A percentile compares a stretch with the other conserved stretches of the same genome.
phyloP scores from a whole-genome alignment of 495 filamentous ascomycete genomes.

The Aspergillus ostianus region DNA sequence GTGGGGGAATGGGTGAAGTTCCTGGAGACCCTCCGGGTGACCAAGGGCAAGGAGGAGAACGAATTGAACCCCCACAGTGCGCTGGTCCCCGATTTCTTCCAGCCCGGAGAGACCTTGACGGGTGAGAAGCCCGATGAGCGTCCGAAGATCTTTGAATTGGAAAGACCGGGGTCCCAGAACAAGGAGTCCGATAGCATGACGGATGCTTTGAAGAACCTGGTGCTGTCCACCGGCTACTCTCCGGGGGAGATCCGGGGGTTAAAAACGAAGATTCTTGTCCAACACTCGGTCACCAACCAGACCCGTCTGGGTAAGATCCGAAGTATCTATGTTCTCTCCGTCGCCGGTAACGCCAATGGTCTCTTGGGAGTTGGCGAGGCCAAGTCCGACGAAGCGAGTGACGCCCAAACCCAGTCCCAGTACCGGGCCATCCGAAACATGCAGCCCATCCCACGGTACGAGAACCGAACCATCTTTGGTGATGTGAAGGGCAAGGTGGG shows the following conservation, averaged over 20 bases:
- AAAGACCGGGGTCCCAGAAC: neutral
- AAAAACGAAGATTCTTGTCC: constrained; percentile 63
- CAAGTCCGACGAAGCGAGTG: constrained; percentile 70
- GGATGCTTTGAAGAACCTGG: constrained; percentile 56
- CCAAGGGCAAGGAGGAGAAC: constrained; percentile 50
- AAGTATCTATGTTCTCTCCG: constrained; percentile 63
- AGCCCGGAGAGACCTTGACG: constrained; percentile 37
- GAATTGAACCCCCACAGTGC: constrained; percentile 46
- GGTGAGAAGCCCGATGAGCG: constrained; percentile 2
- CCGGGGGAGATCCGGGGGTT: constrained; percentile 53
- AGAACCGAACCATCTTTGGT: constrained; percentile 87
- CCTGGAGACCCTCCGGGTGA: constrained; percentile 45
- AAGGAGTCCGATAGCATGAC: constrained; percentile 40
- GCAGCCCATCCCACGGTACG: constrained; percentile 83
- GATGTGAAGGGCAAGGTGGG: constrained; percentile 81
- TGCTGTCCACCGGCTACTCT: constrained; percentile 67
- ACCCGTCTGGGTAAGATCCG: constrained; percentile 92
- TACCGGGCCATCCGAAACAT: constrained; percentile 81
- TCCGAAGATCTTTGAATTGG: constrained; percentile 8
- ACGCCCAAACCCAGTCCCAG: constrained; percentile 64
- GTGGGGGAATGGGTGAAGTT: constrained; percentile 47
- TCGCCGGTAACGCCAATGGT: constrained; percentile 84
- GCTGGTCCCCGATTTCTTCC: constrained; percentile 51
- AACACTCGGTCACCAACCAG: constrained; percentile 79
- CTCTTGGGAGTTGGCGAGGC: constrained; percentile 85